Conservation (phyloP, 495 filamentous ascomycete genomes). For the Aeminium ludgeri region DNA sequence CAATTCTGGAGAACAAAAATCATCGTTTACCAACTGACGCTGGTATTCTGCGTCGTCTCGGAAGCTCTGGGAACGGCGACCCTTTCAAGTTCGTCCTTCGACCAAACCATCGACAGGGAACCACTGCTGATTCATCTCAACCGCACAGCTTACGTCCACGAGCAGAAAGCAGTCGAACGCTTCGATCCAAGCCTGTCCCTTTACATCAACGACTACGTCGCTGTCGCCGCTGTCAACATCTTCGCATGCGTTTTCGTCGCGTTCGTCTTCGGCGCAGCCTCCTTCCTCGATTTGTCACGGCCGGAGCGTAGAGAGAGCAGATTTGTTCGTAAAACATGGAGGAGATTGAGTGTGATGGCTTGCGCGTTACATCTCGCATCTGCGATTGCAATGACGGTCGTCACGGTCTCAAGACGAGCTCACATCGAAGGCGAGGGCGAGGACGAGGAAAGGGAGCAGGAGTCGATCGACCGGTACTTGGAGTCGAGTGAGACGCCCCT, state of each 20-base stretch:
- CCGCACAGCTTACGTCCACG: constrained; percentile 31
- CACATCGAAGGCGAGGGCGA: constrained; percentile 23
- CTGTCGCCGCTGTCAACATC: constrained; percentile 34
- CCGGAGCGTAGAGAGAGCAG: constrained; percentile 31
- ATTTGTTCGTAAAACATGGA: constrained; percentile 31
- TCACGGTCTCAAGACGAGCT: constrained; percentile 26
- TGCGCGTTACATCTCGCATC: constrained; percentile 27
- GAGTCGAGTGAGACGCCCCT: constrained; percentile 20
- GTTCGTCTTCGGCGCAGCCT: constrained; percentile 35
- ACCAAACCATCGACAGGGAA: not conserved
- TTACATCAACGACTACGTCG: constrained; percentile 34
- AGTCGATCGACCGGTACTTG: constrained; percentile 11
- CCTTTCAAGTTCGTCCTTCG: constrained; percentile 26
- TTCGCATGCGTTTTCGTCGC: constrained; percentile 37
- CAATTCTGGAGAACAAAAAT: constrained; percentile 36
- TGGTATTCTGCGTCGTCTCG: constrained; percentile 36
- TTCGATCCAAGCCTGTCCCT: constrained; percentile 19
- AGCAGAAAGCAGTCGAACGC: constrained; percentile 28
- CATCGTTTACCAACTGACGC: constrained; percentile 36
- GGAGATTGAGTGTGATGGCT: constrained; percentile 28
- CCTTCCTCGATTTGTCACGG: constrained; percentile 41
- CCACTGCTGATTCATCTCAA: too few species aligned
- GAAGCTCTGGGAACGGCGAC: constrained; percentile 34
- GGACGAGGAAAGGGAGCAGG: constrained; percentile 12
- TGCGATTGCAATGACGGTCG: constrained; percentile 30